Evolutionary conservation across 2,329 filamentous ascomycete species (phyloP), one percentile per base, ranked within the genome.

Genomic region (Trichocomaceae sp.): DNA sequence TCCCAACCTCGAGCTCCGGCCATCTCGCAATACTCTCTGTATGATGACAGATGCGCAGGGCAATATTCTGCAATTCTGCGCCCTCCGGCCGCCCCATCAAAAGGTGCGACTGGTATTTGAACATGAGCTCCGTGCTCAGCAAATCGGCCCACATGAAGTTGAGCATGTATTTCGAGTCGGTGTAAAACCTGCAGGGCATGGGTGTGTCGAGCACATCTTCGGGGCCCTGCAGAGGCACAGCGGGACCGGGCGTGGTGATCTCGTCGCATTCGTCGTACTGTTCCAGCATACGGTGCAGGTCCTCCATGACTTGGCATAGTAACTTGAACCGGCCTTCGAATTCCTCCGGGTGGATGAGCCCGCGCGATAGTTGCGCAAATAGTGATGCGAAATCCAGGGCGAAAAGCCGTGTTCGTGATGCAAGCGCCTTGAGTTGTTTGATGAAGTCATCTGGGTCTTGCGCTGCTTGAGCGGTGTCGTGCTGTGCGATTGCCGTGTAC

Each of bases 371-470:
- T 59, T 80, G 82, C 0, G 87, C 84, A 66, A 91, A 90, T 2
- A 96, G 76, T 12, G 86, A 78, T 1, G 89, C 85, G 74, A 95
- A 87, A 56, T 96, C 89, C 66, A 87, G 83, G 1, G 87, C 88
- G 29, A 95, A 82, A 13, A 91, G 74, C 13, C 88, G 83, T 52
- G 88, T 78, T 29, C 80, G 78, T 1, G 87, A 82, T 31, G 85
- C 80, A 39, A 82, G 81, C 22, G 83, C 79, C 62, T 88, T 84
- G 35, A 89, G 81, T 59, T 83, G 84, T 73, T 84, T 84, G 2
- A 76, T 74, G 6, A 91, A 56, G 60, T 86, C 80, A 13, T 79
- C 72, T 0, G 88, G 87, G 33, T 86, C 77, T 2, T 77, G 72
- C 12, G 76, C 70, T 1, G 79, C 76, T 63, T 86, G 83, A 20